Evolutionary conservation across 768 basidiomycete genomes (phyloP).

Genomic region (Russula dissimulans): DNA sequence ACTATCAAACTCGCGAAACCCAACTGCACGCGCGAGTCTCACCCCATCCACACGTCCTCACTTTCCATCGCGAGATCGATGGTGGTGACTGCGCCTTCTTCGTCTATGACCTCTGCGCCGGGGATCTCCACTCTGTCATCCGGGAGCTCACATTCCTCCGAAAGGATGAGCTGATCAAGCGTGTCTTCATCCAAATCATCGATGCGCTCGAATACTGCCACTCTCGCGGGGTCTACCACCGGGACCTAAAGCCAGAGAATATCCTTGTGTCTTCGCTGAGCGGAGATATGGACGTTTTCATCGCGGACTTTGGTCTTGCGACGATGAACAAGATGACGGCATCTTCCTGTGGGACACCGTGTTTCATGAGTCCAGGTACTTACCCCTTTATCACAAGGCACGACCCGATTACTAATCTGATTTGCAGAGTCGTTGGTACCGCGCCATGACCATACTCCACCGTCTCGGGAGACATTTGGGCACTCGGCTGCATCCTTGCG

Average conservation of each 20-base stretch:
- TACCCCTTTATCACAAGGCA: background rate
- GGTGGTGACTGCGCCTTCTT: slow-evolving; percentile 51
- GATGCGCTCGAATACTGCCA: slow-evolving; percentile 12
- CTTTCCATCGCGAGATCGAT: slow-evolving; percentile 79
- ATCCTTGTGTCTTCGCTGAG: background rate
- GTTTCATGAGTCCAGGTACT: slow-evolving; percentile 15
- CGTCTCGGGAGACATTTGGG: slow-evolving; percentile 7
- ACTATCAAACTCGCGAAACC: slow-evolving; percentile 49
- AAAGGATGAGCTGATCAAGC: slow-evolving; percentile 9
- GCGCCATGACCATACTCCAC: slow-evolving; percentile 1
- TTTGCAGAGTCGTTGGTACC: slow-evolving; percentile 1
- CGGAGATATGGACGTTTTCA: background rate
- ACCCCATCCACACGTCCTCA: slow-evolving; percentile 71
- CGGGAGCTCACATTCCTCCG: slow-evolving; percentile 2
- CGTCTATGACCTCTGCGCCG: slow-evolving; percentile 16
- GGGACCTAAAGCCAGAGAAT: slow-evolving; percentile 10
- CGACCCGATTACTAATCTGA: background rate
- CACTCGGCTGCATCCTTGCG: slow-evolving; percentile 9
- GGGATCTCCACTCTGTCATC: slow-evolving; percentile 7
- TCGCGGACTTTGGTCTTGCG: slow-evolving; percentile 16
- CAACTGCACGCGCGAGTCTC: slow-evolving; percentile 64
- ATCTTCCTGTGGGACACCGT: slow-evolving; percentile 7
- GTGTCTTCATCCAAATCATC: slow-evolving; percentile 9
- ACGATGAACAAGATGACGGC: slow-evolving; percentile 1
- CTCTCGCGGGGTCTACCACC: slow-evolving; percentile 10